phyloP scores from a whole-genome alignment of 352 stramenopile genomes.

The Pythium oligandrum region DNA sequence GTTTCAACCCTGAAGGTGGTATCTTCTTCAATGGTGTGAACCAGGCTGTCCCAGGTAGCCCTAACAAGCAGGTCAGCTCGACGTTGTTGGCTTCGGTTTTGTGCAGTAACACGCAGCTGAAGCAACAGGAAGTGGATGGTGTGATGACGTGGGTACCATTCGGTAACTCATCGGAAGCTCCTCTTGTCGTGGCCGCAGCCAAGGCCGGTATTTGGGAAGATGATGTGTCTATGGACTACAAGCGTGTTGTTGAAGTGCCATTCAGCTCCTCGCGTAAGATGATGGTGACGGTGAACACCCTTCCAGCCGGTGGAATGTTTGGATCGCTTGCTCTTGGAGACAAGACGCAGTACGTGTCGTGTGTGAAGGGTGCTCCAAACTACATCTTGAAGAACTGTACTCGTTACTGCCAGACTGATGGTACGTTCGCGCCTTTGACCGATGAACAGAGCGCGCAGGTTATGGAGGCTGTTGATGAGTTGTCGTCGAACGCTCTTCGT shows the following conservation, averaged over 20 bases:
- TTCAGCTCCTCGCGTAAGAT: constrained; percentile 95
- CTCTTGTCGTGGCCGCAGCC: constrained; percentile 63
- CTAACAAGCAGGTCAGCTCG: constrained; percentile 50
- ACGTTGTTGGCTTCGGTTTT: constrained; percentile 57
- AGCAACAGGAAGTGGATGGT: constrained; percentile 52
- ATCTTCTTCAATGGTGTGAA: constrained; percentile 45
- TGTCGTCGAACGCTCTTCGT: constrained; percentile 75
- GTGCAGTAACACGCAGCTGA: constrained; percentile 73
- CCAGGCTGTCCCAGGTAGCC: constrained; percentile 25
- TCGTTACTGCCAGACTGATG: constrained; percentile 43
- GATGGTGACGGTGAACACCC: constrained; percentile 83
- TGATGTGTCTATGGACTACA: constrained; percentile 41
- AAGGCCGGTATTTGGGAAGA: constrained; percentile 67
- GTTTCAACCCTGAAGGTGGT: constrained; percentile 49
- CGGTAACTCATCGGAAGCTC: constrained; percentile 73
- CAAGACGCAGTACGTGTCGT: constrained; percentile 42
- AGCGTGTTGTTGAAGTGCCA: constrained; percentile 85
- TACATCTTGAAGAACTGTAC: constrained; percentile 71
- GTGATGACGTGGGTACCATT: constrained; percentile 43
- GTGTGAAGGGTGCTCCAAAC: constrained; percentile 69
- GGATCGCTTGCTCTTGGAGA: constrained; percentile 28
- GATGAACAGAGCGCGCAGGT: constrained; percentile 43
- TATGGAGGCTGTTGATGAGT: constrained; percentile 45
- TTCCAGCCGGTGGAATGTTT: constrained; percentile 37
- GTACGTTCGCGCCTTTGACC: constrained; percentile 34